These are phyloP conservation scores for Hyphodiscus hymeniophilus DNA, from an alignment of 495 filamentous ascomycete species.

Conservation along the genomic window DNA sequence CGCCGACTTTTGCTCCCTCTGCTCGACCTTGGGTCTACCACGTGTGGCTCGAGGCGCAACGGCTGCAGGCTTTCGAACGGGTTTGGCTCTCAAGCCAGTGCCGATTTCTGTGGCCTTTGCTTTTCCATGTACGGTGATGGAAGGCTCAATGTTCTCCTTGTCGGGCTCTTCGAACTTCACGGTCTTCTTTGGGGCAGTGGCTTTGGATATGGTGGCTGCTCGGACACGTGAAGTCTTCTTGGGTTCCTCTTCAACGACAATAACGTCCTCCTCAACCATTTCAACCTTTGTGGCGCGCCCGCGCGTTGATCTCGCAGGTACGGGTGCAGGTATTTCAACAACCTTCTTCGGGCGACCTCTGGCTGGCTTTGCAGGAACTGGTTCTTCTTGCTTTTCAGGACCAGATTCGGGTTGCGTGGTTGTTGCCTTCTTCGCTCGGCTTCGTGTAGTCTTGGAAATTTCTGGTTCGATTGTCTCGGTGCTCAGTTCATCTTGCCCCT, in stretches of 20 bases:
- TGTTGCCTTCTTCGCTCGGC: constrained; percentile 31
- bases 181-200: constrained; percentile 35
- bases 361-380: constrained; percentile 26
- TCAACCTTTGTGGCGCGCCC: constrained; percentile 24
- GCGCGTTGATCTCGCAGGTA: constrained; percentile 28
- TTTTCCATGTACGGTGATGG: constrained; percentile 20
- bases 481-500: no score
- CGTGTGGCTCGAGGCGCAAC: constrained; percentile 18
- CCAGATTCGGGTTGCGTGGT: constrained; percentile 13
- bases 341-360: constrained; percentile 27
- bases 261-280: constrained; percentile 14
- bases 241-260: constrained; percentile 22
- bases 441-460: constrained; percentile 25
- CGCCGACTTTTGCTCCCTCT: constrained; percentile 14
- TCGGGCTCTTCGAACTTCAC: constrained; percentile 50
- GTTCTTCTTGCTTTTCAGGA: constrained; percentile 17
- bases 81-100: constrained; percentile 35
- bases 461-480: constrained; percentile 17
- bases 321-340: constrained; percentile 8
- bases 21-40: constrained; percentile 13
- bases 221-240: constrained; percentile 25
- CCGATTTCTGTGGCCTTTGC: constrained; percentile 25
- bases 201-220: constrained; percentile 29
- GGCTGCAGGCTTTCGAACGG: constrained; percentile 27
- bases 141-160: constrained; percentile 41